Evolutionary conservation across 2,329 filamentous ascomycete species (phyloP), one percentile per base, ranked within the genome.

Genomic region (Aspergillus pseudotamarii): DNA sequence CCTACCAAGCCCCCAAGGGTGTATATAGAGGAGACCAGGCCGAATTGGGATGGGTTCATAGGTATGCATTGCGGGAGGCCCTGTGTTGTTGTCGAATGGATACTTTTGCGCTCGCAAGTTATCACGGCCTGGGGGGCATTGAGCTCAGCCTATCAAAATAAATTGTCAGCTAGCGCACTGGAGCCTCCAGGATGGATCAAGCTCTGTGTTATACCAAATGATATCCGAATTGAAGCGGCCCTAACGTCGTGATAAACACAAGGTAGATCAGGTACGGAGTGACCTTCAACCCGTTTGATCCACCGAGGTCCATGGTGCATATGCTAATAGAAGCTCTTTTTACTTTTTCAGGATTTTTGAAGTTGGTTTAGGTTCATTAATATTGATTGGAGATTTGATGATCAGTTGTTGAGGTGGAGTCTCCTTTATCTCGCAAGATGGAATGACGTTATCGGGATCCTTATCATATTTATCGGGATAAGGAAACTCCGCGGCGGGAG

Each of bases 111-210:
- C 69, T 88, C 88, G 81, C 95, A 98, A 62, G 92, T 96, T 72
- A 99, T 91, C 72, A 96, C 92, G 83, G 94, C 90, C 84, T 97
- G 90, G 10, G 95, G 95, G 10, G 94, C 93, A 77, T 99, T 99
- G 66, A 99, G 87, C 78, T 98, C 95, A 70, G 93, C 92, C 94
- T 94, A 72, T 51, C 46, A 51, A 57, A 36, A 66, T 14, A 41
- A 26, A 63, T 59, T 6, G 34, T 64, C 64, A 69, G 23, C 59
- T 19, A 58, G 64, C 59, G 34, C 11, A 50, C 30, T 57, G 50
- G 10, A 26, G 28, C 43, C 11, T 21, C 23, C 32, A 30, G 12
- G 9, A 43, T 26, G 30, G 19, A 23, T 36, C 21, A 19, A 51
- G 30, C 38, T 19, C 6, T 2, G 38, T 57, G n/a, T 59, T 81